Evolutionary conservation across 2,329 filamentous ascomycete species (phyloP).

Genomic region (Endothia cerciana): DNA sequence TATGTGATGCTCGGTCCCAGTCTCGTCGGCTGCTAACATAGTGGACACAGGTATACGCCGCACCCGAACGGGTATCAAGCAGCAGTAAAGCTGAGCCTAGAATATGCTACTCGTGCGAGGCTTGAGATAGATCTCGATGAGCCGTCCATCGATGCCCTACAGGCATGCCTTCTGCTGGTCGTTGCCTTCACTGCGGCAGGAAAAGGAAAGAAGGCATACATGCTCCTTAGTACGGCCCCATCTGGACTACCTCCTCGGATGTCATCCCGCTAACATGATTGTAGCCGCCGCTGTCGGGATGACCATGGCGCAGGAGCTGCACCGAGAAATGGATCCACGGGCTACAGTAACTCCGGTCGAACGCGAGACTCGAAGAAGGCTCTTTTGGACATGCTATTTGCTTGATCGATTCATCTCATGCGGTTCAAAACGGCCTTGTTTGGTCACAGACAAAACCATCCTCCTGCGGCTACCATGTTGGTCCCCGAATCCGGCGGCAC

Average conservation of each 20-base stretch:
- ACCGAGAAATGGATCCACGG: slow-evolving; percentile 72
- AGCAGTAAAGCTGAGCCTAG: slow-evolving; percentile 69
- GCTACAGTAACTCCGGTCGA: slow-evolving; percentile 68
- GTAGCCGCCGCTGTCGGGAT: slow-evolving; percentile 77
- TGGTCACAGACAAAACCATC: slow-evolving; percentile 78
- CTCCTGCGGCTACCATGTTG: slow-evolving; percentile 76
- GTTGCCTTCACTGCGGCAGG: slow-evolving; percentile 78
- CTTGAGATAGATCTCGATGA: slow-evolving; percentile 77
- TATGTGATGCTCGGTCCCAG: slow-evolving; percentile 39
- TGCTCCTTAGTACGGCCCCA: slow-evolving; percentile 69
- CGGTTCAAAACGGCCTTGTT: slow-evolving; percentile 79
- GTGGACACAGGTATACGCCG: slow-evolving; percentile 64
- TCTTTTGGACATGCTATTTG: slow-evolving; percentile 89
- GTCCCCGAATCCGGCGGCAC: slow-evolving; percentile 63
- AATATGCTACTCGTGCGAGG: slow-evolving; percentile 72
- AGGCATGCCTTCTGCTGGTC: slow-evolving; percentile 75
- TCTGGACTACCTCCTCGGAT: slow-evolving; percentile 8
- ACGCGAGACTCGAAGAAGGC: slow-evolving; percentile 74
- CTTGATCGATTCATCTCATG: slow-evolving; percentile 83
- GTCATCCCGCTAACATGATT: slow-evolving; percentile 39
- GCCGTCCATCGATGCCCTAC: slow-evolving; percentile 76
- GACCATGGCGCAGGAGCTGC: slow-evolving; percentile 79
- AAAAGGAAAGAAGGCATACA: slow-evolving; percentile 83
- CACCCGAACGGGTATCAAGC: slow-evolving; percentile 70
- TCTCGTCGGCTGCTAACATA: slow-evolving; percentile 31